These are phyloP conservation scores for Trichoderma sp. DNA, from an alignment of 2,329 filamentous ascomycete genomes.

Conservation along the genomic window DNA sequence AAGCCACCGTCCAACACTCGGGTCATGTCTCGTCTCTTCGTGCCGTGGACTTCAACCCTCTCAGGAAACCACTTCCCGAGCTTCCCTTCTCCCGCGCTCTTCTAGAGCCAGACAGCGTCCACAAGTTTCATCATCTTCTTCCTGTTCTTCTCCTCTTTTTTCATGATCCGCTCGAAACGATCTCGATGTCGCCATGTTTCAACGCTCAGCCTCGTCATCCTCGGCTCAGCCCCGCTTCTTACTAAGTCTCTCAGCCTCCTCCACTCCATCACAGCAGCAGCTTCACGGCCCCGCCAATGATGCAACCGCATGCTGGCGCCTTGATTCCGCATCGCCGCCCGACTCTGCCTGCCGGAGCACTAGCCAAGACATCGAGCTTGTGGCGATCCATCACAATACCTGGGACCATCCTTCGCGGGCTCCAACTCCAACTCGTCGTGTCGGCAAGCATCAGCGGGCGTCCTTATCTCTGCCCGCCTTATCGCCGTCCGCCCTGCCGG, in stretches of 20 bases:
- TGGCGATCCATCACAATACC: not conserved
- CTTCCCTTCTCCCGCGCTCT: too few relatives aligned
- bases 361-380: slow-evolving; percentile 15
- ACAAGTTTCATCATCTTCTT: too few relatives aligned
- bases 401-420: not conserved
- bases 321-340: slow-evolving; percentile 1
- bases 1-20: not conserved
- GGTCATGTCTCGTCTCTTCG: not conserved
- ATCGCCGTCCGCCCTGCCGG: not conserved
- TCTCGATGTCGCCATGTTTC: slow-evolving; percentile 8
- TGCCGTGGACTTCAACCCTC: not conserved
- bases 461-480: not conserved
- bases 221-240: slow-evolving; percentile 22
- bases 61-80: too few relatives aligned
- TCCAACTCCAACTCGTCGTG: not conserved
- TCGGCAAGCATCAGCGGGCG: slow-evolving; percentile 5
- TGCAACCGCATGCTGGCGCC: slow-evolving; percentile 1
- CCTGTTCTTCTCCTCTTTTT: not conserved
- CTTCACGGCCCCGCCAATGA: slow-evolving; percentile 12
- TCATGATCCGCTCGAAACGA: not conserved
- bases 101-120: not conserved
- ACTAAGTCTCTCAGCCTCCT: slow-evolving; percentile 25
- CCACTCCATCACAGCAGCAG: slow-evolving; percentile 17
- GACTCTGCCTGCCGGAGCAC: slow-evolving; percentile 6
- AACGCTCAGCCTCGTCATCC: slow-evolving; percentile 19